Evolutionary conservation across 2,329 filamentous ascomycete species (phyloP), one percentile per base, ranked within the genome.

Genomic region (Plenodomus biglobosus): DNA sequence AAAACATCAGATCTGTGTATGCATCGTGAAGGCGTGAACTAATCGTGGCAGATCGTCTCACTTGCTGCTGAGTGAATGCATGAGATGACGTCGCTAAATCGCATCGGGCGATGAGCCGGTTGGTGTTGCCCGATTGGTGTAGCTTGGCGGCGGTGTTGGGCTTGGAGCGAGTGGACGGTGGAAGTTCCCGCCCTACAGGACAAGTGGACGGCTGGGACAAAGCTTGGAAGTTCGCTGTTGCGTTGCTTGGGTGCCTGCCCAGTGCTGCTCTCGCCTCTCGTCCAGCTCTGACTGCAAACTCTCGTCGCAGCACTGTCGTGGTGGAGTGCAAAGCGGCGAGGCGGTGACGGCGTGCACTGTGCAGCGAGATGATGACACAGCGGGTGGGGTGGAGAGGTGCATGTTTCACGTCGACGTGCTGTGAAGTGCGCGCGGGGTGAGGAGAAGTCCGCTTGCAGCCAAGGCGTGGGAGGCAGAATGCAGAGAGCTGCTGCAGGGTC

Each of bases 401-500:
- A 19, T 34, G 22, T 10, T 36, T 35, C 44, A 44, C 30, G 40
- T 46, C 42, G 43, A 42, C 36, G 53, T 57, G 52, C 44, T 59
- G 42, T 45, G 54, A 46, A 50, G 43, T 46, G 41, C 46, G 52
- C 51, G 38, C 42, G 30, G 38, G 35, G 24, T 24, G 38, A 41
- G 34, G 44, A 45, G 34, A 38, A 52, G 40, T 24, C 53, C 54
- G 42, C 38, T 38, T 52, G 24, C 35, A 40, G 48, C 41, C 46
- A 54, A 16, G 35, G 42, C 52, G 53, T 54, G 58, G 55, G 55
- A 49, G 16, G 18, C 3, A n/a, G 8, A 38, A 52, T 32, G 11
- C 15, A 32, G 15, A 32, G 27, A 32, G 57, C 58, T 46, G 51
- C 59, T 64, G 58, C 62, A 65, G 61, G 62, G 62, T 64, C 62